phyloP scores from a whole-genome alignment of 1,139 yeast genomes.

The Zygoascus meyerae region DNA sequence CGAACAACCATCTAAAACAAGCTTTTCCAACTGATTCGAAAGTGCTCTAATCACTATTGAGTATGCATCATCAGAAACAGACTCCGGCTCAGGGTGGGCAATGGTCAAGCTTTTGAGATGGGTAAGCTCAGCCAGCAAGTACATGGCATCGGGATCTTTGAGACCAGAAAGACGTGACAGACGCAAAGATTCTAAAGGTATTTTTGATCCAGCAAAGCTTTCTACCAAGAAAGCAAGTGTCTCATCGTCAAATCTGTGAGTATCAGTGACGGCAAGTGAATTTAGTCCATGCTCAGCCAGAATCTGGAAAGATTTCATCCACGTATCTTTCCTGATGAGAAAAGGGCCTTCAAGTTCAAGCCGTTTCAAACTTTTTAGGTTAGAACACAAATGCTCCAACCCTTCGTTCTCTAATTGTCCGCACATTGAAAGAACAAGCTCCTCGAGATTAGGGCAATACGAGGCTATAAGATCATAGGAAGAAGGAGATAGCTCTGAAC shows the following conservation, averaged over 20 bases:
- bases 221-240: slow-evolving; percentile 59
- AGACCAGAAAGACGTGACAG: slow-evolving; percentile 72
- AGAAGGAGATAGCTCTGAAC: slow-evolving; percentile 68
- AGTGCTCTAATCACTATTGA: slow-evolving; percentile 56
- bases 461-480: slow-evolving; percentile 68
- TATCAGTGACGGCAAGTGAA: slow-evolving; percentile 48
- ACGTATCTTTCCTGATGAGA: slow-evolving; percentile 62
- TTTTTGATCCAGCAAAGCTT: slow-evolving; percentile 36
- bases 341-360: slow-evolving; percentile 81
- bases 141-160: slow-evolving; percentile 51
- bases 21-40: slow-evolving; percentile 53
- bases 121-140: slow-evolving; percentile 58
- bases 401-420: slow-evolving; percentile 84
- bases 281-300: slow-evolving; percentile 52
- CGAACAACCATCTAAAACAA: slow-evolving; percentile 68
- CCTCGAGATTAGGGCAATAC: slow-evolving; percentile 66
- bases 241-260: slow-evolving; percentile 73
- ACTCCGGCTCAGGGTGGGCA: slow-evolving; percentile 51
- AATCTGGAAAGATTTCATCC: slow-evolving; percentile 65
- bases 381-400: slow-evolving; percentile 53
- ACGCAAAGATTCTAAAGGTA: slow-evolving; percentile 44
- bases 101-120: slow-evolving; percentile 55
- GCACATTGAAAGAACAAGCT: slow-evolving; percentile 77
- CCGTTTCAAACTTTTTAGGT: slow-evolving; percentile 48
- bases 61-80: slow-evolving; percentile 67